Evolutionary conservation across 2,329 filamentous ascomycete genomes (phyloP), one percentile per base, ranked within the genome.

Genomic region (Paraphoma chrysanthemicola): DNA sequence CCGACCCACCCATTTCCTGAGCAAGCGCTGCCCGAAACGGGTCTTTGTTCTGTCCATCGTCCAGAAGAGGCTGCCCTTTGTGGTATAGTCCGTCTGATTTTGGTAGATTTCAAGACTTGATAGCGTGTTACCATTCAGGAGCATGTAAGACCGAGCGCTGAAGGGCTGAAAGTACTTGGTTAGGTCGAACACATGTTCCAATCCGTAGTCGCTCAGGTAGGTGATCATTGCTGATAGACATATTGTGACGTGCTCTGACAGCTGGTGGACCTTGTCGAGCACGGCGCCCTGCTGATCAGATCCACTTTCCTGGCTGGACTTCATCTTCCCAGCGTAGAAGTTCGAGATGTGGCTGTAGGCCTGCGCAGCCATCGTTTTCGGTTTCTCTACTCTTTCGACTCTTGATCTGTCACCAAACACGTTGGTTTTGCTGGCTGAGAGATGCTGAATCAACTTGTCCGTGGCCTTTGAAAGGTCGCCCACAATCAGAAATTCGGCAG

Each of bases 121-220:
- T 38, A 99, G 80, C 0, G 94, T 97, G 52, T 97, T 99, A 44
- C 94, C 95, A 71, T 96, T 97, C 57, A 99, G 82, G 4, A 98
- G 82, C 95, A 99, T 98, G 71, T 98, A 93, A 12, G 94, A 93
- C 38, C 93, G 85, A 7, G 93, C 92, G 66, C 91, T 97, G 78
- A 99, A 99, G 2, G 93, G 92, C 66, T 97, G 90, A 71, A 99
- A 99, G 79, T 98, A 97, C 68, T 96, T 97, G 1, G 95, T 98
- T 43, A 99, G 80, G 69, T 97, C 90, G 67, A 99, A 97, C 51
- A 99, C 92, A 79, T 98, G 93, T 75, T 98, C 90, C 17, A 99
- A 83, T 0, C 93, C 93, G 73, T 97, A 99, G 63, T 97, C 93
- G 16, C 88, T 89, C 67, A 99, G 82, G 70, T 99, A 93, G 1